These are phyloP conservation scores for Colletotrichum cordylinicola DNA, from an alignment of 2,329 filamentous ascomycete species.

Conservation along the genomic window DNA sequence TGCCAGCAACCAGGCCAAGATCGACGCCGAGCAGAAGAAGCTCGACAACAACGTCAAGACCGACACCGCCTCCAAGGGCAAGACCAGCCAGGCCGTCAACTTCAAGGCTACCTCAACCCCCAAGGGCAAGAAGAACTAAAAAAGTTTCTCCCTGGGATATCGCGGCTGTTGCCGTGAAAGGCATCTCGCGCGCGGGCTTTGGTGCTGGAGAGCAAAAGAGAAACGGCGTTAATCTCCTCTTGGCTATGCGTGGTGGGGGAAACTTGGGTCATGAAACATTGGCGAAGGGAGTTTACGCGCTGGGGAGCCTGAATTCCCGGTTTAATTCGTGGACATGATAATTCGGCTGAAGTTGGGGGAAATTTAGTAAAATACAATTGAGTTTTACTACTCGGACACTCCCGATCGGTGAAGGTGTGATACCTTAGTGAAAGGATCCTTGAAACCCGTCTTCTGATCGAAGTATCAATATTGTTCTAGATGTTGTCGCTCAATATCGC, in stretches of 20 bases:
- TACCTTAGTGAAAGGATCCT: neutral
- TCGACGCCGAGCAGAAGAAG: slow-evolving; percentile 55
- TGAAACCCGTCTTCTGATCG: neutral
- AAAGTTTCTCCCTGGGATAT: neutral
- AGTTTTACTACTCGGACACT: neutral
- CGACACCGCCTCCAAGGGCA: slow-evolving; percentile 38
- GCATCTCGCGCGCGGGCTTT: neutral
- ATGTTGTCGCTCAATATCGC: neutral
- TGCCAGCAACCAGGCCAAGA: slow-evolving; percentile 44
- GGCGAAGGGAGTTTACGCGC: neutral
- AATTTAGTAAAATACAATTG: neutral
- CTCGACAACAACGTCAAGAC: slow-evolving; percentile 56
- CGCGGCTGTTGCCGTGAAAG: neutral
- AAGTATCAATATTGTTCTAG: neutral
- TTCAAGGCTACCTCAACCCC: slow-evolving; percentile 33
- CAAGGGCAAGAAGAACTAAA: neutral
- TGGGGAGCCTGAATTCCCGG: slow-evolving; percentile 2
- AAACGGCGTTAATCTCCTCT: neutral
- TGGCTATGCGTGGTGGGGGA: neutral
- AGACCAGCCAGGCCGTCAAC: slow-evolving; percentile 39
- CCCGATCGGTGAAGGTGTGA: neutral
- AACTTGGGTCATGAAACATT: neutral
- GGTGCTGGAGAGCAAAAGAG: neutral
- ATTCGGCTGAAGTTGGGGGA: slow-evolving; percentile 8
- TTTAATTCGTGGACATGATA: slow-evolving; percentile 4